Conservation (phyloP, 148 eudicot genomes). For the Camellia lanceoleosa region DNA sequence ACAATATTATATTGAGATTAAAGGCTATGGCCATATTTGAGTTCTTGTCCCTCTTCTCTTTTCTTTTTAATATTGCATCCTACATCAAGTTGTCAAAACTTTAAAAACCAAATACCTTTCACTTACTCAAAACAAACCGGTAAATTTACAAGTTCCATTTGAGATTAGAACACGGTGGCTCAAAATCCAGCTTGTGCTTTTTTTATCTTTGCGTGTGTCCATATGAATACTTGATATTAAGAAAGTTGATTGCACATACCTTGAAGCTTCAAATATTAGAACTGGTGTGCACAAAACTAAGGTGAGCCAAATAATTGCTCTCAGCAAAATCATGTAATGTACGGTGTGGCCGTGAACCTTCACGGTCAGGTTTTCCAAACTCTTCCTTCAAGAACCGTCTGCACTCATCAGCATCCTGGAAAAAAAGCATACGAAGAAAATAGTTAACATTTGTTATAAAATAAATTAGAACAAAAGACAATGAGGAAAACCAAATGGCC, state of each 20-base stretch:
- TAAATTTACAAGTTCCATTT: neutral
- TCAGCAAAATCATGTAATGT: slow-evolving; percentile 96
- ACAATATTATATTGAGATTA: no score
- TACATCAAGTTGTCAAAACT: no score
- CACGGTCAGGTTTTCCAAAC: slow-evolving; percentile 42
- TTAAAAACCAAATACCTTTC: no score
- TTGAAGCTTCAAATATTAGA: slow-evolving; percentile 19
- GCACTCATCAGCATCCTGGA: slow-evolving; percentile 71
- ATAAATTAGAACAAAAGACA: neutral
- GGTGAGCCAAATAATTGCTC: slow-evolving; percentile 71
- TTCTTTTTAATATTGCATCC: no score
- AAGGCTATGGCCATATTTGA: no score
- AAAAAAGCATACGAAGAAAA: neutral
- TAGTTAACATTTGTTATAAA: neutral
- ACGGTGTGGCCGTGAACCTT: slow-evolving; percentile 53
- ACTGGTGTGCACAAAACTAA: slow-evolving; percentile 57
- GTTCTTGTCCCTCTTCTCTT: no score
- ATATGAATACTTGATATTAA: neutral
- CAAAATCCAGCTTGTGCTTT: neutral
- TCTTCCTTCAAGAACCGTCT: slow-evolving; percentile 71
- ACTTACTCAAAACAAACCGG: neutral
- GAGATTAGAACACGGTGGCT: neutral
- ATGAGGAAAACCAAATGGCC: neutral
- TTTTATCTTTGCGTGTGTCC: neutral
- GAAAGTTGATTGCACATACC: slow-evolving; percentile 26